phyloP scores from a whole-genome alignment of 306 rosid species.

The Albizia julibrissin region DNA sequence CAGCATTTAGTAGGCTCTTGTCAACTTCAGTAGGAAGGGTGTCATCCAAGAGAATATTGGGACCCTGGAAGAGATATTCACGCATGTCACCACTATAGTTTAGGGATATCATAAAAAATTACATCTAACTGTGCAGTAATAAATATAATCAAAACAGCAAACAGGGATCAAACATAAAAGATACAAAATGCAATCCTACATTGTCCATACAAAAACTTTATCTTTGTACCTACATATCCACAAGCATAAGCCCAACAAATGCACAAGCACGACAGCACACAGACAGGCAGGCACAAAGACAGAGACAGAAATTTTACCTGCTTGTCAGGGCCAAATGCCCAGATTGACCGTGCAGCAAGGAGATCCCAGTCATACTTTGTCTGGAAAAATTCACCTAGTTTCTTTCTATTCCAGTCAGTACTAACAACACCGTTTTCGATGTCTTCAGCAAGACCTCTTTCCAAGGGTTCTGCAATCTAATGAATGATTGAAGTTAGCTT shows the following conservation, averaged over 20 bases:
- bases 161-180: neutral
- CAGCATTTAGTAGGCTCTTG: constrained; percentile 81
- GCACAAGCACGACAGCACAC: neutral
- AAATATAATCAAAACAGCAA: neutral
- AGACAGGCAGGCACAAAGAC: neutral
- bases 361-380: constrained; percentile 95
- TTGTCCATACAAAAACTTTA: neutral
- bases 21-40: constrained; percentile 96
- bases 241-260: neutral
- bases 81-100: constrained; percentile 22
- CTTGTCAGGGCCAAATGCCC: constrained; percentile 99
- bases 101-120: neutral
- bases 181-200: neutral
- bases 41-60: constrained; percentile 90
- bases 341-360: constrained; percentile 95
- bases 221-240: neutral
- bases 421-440: constrained; percentile 95
- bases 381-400: constrained; percentile 94
- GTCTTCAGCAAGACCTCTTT: constrained; percentile 97
- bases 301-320: constrained; percentile 56
- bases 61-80: constrained; percentile 64
- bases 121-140: neutral
- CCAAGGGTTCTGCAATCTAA: constrained; percentile 94
- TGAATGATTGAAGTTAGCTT: constrained; percentile 19
- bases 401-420: constrained; percentile 90